phyloP scores from a whole-genome alignment of 2,329 filamentous ascomycete species.

The Aciculosporium take region DNA sequence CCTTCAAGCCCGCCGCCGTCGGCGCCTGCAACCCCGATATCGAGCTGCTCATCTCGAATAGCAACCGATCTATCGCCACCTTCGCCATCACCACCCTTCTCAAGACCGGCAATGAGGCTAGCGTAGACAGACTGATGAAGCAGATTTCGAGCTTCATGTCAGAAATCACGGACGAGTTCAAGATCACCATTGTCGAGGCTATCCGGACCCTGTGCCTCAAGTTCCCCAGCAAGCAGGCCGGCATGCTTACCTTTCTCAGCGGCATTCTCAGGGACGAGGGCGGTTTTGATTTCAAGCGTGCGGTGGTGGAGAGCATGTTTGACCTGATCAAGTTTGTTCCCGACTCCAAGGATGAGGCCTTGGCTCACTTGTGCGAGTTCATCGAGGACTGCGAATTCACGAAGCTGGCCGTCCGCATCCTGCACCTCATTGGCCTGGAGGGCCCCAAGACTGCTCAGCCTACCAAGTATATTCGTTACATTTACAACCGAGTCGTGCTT shows the following conservation, averaged over 20 bases:
- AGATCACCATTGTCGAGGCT: constrained; percentile 98
- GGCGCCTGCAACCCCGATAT: constrained; percentile 94
- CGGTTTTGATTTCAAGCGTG: constrained; percentile 95
- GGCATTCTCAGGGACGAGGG: constrained; percentile 94
- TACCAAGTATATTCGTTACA: constrained; percentile 98
- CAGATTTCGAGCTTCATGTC: constrained; percentile 98
- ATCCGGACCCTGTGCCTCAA: constrained; percentile 94
- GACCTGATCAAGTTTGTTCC: constrained; percentile 98
- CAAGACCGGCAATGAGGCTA: constrained; percentile 96
- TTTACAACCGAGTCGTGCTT: constrained; percentile 94
- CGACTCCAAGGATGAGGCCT: constrained; percentile 65
- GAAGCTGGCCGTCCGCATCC: constrained; percentile 86
- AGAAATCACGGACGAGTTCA: constrained; percentile 98
- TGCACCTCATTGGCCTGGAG: constrained; percentile 87
- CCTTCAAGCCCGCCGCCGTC: constrained; percentile 88
- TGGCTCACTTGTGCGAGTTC: constrained; percentile 94
- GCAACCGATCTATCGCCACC: constrained; percentile 92
- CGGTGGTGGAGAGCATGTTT: constrained; percentile 98
- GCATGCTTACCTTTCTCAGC: constrained; percentile 93
- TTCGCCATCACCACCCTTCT: constrained; percentile 96
- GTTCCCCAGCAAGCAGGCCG: constrained; percentile 95
- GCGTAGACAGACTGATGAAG: constrained; percentile 95
- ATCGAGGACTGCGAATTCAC: constrained; percentile 99
- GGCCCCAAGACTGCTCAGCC: constrained; percentile 90
- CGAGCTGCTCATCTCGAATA: constrained; percentile 90